Evolutionary conservation across 1,284 basidiomycete genomes (phyloP).

Genomic region (Schizopora paradoxa): DNA sequence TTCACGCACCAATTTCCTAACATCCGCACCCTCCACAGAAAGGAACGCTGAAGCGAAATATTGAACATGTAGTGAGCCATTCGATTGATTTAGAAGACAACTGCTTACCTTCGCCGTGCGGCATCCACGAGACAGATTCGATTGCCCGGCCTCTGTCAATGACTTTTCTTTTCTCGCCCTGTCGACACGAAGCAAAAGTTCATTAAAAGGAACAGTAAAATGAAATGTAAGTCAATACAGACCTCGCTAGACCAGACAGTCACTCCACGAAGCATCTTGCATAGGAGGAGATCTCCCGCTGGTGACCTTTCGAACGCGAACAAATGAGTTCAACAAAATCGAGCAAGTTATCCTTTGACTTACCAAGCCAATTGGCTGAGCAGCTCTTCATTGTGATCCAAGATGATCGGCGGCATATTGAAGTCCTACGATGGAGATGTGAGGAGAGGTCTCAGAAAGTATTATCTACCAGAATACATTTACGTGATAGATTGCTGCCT

Average conservation of each 20-base stretch:
- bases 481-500: constrained; percentile 65
- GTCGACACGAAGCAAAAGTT: constrained; percentile 46
- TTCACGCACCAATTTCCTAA: constrained; percentile 43
- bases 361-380: no score
- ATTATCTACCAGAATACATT: no score
- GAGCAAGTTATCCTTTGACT: no score
- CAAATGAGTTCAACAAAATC: no score
- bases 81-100: no score
- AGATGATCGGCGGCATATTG: no score
- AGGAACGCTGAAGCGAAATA: constrained; percentile 38
- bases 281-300: constrained; percentile 53
- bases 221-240: constrained; percentile 21
- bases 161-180: constrained; percentile 63
- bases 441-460: no score
- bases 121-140: constrained; percentile 68
- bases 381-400: no score
- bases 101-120: constrained; percentile 48
- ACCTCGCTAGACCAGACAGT: constrained; percentile 69
- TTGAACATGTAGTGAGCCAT: no score
- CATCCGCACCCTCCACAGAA: constrained; percentile 48
- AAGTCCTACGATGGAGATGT: no score
- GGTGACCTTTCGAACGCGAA: constrained; percentile 68
- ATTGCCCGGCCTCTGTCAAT: constrained; percentile 58
- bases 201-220: neutral
- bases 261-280: constrained; percentile 59